phyloP scores from a whole-genome alignment of 176 grass and related monocot genomes.

The sorghum (Sorghum bicolor) region DNA sequence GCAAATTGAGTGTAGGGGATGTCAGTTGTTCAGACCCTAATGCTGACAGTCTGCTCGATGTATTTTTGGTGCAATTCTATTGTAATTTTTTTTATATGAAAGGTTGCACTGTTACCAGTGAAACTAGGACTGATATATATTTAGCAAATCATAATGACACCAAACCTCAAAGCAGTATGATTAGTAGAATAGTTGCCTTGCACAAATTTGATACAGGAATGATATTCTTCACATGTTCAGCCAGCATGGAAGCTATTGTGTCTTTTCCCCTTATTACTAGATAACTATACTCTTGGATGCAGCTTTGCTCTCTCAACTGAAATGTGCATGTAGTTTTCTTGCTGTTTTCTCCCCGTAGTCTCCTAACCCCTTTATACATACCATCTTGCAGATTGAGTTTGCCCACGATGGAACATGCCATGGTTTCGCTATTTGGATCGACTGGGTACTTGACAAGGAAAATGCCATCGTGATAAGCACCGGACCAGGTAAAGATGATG shows the following conservation, averaged over 20 bases:
- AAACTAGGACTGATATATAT: background rate
- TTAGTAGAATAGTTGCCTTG: background rate
- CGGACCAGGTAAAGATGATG: slow-evolving; percentile 60
- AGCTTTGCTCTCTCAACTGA: background rate
- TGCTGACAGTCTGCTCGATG: background rate
- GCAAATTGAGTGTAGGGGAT: background rate
- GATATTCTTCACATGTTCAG: background rate
- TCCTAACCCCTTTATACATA: background rate
- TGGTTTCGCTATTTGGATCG: slow-evolving; percentile 83
- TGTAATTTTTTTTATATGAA: background rate
- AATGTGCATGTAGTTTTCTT: background rate
- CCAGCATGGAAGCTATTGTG: background rate
- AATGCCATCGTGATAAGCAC: slow-evolving; percentile 45
- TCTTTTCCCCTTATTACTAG: background rate
- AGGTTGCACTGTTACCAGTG: background rate
- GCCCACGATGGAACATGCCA: slow-evolving; percentile 59
- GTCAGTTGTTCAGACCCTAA: background rate
- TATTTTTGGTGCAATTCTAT: background rate
- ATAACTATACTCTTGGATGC: background rate
- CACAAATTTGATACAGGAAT: background rate
- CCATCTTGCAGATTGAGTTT: slow-evolving; percentile 58
- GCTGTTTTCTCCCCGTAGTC: background rate
- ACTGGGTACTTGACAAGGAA: slow-evolving; percentile 73
- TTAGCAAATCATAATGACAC: background rate
- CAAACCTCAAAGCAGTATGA: background rate